A percentile compares a stretch with the other conserved stretches of the same genome.
Evolutionary conservation across 2,329 filamentous ascomycete species (phyloP).

Genomic region (Claviceps quebecensis): DNA sequence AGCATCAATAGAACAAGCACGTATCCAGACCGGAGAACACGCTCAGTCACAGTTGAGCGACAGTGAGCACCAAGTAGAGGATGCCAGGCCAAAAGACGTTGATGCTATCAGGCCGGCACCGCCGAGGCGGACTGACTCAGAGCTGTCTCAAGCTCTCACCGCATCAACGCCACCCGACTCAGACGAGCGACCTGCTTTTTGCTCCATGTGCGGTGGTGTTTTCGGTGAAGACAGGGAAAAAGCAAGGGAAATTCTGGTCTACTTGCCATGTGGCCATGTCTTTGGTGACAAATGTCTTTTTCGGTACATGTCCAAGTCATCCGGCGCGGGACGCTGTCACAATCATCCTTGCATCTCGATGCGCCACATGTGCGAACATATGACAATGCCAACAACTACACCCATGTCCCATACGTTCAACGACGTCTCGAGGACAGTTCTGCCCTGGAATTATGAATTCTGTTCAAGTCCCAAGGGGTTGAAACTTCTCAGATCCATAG

Average conservation of each 20-base stretch:
- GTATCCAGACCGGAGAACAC: neutral
- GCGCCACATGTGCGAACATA: slow-evolving; percentile 10
- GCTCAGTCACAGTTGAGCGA: neutral
- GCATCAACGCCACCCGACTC: neutral
- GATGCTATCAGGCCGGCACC: slow-evolving; percentile 1
- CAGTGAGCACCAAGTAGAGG: neutral
- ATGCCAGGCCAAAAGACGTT: neutral
- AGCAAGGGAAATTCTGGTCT: slow-evolving; percentile 8
- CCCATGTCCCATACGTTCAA: neutral
- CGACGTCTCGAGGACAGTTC: neutral
- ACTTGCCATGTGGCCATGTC: slow-evolving; percentile 15
- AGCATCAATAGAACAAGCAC: neutral
- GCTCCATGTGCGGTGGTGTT: slow-evolving; percentile 5
- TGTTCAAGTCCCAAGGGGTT: slow-evolving; percentile 5
- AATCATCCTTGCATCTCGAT: slow-evolving; percentile 6
- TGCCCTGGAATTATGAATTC: slow-evolving; percentile 11
- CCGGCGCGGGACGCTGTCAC: slow-evolving; percentile 5
- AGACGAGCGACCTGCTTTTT: neutral
- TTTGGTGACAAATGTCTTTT: slow-evolving; percentile 13
- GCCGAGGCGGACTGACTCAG: neutral
- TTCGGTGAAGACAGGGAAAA: neutral
- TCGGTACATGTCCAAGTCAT: neutral
- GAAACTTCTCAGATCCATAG: neutral
- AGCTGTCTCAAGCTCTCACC: slow-evolving; percentile 2
- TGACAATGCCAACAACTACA: slow-evolving; percentile 1